Evolutionary conservation across 106 monocot genomes (phyloP).

Genomic region (Ottelia alismoides): DNA sequence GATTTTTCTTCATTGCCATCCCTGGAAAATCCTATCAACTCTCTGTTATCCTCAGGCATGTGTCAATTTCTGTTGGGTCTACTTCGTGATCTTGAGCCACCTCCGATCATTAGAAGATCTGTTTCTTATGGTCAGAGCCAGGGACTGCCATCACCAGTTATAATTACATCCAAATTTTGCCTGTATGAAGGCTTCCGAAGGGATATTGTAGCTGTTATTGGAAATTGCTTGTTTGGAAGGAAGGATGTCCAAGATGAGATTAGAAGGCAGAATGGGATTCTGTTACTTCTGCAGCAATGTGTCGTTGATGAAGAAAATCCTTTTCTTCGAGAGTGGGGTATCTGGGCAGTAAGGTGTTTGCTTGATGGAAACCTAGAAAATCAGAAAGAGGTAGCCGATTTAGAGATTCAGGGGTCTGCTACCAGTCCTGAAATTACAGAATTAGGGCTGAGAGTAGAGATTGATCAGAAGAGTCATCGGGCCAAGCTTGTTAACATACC

Average conservation of each 20-base stretch:
- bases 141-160: not conserved
- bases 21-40: conserved; percentile 9
- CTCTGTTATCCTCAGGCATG: conserved; percentile 37
- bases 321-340: conserved; percentile 82
- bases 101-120: conserved; percentile 43
- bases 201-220: conserved; percentile 77
- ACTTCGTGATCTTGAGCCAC: conserved; percentile 65
- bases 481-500: conserved; percentile 63
- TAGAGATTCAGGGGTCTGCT: conserved; percentile 53
- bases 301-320: conserved; percentile 80
- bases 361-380: conserved; percentile 78
- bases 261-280: conserved; percentile 45
- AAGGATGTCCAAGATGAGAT: conserved; percentile 75
- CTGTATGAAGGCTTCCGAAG: conserved; percentile 75
- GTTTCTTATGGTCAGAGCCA: conserved; percentile 1
- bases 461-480: conserved; percentile 36
- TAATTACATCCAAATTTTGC: conserved; percentile 24
- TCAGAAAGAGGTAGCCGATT: conserved; percentile 41
- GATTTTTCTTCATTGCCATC: conserved; percentile 12
- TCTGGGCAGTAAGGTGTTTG: conserved; percentile 50
- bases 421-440: conserved; percentile 41
- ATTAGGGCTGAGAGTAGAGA: conserved; percentile 62
- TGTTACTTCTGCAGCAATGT: conserved; percentile 76
- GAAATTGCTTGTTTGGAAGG: conserved; percentile 38
- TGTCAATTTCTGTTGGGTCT: conserved; percentile 30